A percentile compares a stretch with the other conserved stretches of the same genome.
phyloP scores from a whole-genome alignment of 106 monocot species.

The Alisma plantagoaquatica region DNA sequence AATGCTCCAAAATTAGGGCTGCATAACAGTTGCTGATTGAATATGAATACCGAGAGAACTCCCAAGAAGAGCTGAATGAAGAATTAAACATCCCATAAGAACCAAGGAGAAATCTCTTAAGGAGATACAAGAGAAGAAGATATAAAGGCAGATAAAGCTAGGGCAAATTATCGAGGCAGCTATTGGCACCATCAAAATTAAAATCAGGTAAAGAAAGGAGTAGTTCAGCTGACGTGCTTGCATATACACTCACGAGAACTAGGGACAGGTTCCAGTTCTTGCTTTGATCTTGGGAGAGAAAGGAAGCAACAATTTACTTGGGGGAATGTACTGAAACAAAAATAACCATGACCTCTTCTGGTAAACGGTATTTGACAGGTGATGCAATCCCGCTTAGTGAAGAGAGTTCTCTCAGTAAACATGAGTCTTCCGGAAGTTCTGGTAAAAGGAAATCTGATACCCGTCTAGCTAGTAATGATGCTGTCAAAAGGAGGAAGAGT shows the following conservation, averaged over 20 bases:
- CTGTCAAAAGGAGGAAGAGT: slow-evolving; percentile 13
- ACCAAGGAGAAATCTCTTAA: background rate
- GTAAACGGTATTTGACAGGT: background rate
- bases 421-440: slow-evolving; percentile 1
- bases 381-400: background rate
- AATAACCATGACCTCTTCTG: background rate
- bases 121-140: background rate
- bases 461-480: background rate
- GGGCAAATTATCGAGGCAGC: background rate
- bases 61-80: slow-evolving; percentile 2
- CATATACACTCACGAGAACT: no score
- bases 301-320: slow-evolving; percentile 1
- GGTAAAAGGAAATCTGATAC: slow-evolving; percentile 3
- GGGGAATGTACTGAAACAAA: background rate
- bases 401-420: background rate
- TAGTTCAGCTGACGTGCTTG: background rate
- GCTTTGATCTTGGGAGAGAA: no score
- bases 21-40: slow-evolving; percentile 3
- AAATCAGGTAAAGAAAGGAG: slow-evolving; percentile 1
- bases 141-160: background rate
- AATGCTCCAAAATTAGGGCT: no score
- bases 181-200: no score
- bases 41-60: background rate
- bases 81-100: slow-evolving; percentile 1
- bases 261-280: no score